phyloP scores from a whole-genome alignment of 257 asterid genomes.

The Ballota nigra region DNA sequence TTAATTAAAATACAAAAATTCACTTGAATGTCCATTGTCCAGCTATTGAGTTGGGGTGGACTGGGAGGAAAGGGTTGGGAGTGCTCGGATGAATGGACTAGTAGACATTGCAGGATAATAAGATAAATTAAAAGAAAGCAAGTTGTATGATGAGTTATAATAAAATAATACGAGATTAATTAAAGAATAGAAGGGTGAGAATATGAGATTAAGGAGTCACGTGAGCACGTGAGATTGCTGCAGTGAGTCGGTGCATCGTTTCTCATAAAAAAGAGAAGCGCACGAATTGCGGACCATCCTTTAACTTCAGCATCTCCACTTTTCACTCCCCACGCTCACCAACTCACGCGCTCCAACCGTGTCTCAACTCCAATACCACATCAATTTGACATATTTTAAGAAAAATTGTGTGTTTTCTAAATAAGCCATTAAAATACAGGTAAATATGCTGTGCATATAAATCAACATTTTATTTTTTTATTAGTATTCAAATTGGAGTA shows the following conservation, averaged over 20 bases:
- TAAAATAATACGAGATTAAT: background rate
- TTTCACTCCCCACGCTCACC: conserved; percentile 15
- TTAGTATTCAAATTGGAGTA: too few relatives aligned
- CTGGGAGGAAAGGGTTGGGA: background rate
- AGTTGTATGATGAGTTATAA: conserved; percentile 3
- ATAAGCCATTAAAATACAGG: too few relatives aligned
- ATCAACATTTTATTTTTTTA: too few relatives aligned
- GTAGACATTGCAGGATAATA: background rate
- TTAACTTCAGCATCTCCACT: conserved; percentile 13
- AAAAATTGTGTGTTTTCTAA: too few relatives aligned
- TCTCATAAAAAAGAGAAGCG: conserved; percentile 44
- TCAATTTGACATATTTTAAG: too few relatives aligned
- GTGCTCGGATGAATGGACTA: conserved; percentile 22
- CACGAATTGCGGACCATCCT: conserved; percentile 76
- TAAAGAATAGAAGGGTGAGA: conserved; percentile 26
- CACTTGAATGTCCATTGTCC: too few relatives aligned
- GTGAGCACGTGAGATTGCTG: conserved; percentile 74
- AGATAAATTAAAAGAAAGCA: conserved; percentile 6
- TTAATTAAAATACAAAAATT: too few relatives aligned
- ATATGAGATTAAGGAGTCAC: conserved; percentile 57
- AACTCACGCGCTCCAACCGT: conserved; percentile 12
- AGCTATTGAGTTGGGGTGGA: too few relatives aligned
- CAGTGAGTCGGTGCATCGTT: conserved; percentile 90
- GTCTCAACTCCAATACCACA: background rate
- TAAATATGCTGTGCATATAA: too few relatives aligned